A percentile compares a stretch with the other conserved stretches of the same genome.
Conservation (phyloP, 2,329 filamentous ascomycete genomes). For the Fusarium sp. region DNA sequence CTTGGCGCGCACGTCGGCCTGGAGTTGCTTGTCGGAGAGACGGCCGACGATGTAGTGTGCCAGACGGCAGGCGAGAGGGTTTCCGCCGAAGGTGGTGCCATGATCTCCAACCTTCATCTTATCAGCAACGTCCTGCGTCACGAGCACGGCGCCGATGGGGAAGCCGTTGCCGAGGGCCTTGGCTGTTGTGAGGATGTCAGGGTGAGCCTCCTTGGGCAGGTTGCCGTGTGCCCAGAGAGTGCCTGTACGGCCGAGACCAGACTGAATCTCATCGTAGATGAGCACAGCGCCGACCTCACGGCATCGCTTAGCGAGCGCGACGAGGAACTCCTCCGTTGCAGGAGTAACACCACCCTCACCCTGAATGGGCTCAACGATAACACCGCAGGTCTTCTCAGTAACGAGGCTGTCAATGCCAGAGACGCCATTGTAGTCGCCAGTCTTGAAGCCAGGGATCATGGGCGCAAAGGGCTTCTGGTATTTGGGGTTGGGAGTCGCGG, state of each 20-base stretch:
- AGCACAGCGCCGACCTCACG: slow-evolving; percentile 89
- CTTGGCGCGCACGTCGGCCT: slow-evolving; percentile 79
- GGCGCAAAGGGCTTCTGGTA: slow-evolving; percentile 96
- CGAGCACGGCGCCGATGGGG: slow-evolving; percentile 83
- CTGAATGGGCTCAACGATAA: slow-evolving; percentile 97
- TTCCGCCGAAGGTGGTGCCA: slow-evolving; percentile 94
- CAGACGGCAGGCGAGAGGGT: slow-evolving; percentile 86
- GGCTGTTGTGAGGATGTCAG: slow-evolving; percentile 92
- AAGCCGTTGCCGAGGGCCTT: slow-evolving; percentile 98
- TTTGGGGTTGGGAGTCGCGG: slow-evolving; percentile 97
- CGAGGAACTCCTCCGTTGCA: slow-evolving; percentile 85
- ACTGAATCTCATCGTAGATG: slow-evolving; percentile 98
- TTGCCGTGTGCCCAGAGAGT: slow-evolving; percentile 88
- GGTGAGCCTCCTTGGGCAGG: slow-evolving; percentile 85
- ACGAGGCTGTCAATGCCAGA: slow-evolving; percentile 79
- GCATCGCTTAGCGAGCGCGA: slow-evolving; percentile 86
- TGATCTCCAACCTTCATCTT: slow-evolving; percentile 79
- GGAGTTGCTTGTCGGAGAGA: slow-evolving; percentile 79
- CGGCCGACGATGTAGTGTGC: slow-evolving; percentile 88
- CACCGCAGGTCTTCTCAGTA: slow-evolving; percentile 89
- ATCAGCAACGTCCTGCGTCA: slow-evolving; percentile 58
- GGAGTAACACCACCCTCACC: slow-evolving; percentile 94
- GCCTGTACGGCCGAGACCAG: slow-evolving; percentile 89
- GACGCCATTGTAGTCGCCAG: slow-evolving; percentile 89
- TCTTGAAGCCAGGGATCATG: slow-evolving; percentile 94